These are phyloP conservation scores for Torulaspora microellipsoides DNA, from an alignment of 805 yeast genomes.

Conservation along the genomic window DNA sequence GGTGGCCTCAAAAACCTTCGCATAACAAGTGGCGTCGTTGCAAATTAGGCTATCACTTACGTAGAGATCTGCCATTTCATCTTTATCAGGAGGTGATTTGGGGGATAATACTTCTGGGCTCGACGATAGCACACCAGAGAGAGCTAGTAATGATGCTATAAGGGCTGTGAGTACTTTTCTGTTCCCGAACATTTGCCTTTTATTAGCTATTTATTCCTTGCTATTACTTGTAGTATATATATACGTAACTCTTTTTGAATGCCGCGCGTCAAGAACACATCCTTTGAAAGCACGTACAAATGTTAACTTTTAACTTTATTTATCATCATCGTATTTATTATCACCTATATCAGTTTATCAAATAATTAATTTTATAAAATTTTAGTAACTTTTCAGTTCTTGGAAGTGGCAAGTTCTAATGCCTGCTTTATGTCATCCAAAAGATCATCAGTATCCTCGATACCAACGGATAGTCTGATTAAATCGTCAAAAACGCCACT, in stretches of 20 bases:
- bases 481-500: constrained; percentile 79
- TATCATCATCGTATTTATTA: not conserved
- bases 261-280: too few species aligned
- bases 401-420: constrained; percentile 38
- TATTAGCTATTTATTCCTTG: too few species aligned
- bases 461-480: constrained; percentile 80
- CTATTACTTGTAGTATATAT: too few species aligned
- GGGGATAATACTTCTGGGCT: not conserved
- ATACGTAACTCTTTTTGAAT: too few species aligned
- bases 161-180: too few species aligned
- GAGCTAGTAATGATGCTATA: too few species aligned
- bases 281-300: not conserved
- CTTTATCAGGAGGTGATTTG: not conserved
- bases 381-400: not conserved
- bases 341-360: not conserved
- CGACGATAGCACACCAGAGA: not conserved
- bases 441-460: constrained; percentile 77
- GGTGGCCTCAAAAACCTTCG: constrained; percentile 57
- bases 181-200: too few species aligned
- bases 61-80: constrained; percentile 11
- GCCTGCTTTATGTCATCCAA: constrained; percentile 70
- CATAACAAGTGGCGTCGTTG: constrained; percentile 54
- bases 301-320: not conserved
- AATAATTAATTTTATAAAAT: not conserved
- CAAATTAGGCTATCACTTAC: constrained; percentile 21